Conservation (phyloP, 2,329 filamentous ascomycete genomes). For the Pestalotiopsis sp. region DNA sequence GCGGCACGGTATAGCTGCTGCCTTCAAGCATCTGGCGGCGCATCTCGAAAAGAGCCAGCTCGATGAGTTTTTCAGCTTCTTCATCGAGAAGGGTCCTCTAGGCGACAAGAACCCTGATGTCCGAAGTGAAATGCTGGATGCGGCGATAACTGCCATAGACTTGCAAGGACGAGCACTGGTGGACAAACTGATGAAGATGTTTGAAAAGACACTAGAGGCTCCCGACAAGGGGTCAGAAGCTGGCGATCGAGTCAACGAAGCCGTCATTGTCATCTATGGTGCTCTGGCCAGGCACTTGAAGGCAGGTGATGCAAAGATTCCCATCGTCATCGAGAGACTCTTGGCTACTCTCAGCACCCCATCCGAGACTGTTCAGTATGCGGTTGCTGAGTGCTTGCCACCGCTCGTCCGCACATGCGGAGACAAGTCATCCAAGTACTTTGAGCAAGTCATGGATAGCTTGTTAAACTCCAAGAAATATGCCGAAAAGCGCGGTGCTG, state of each 20-base stretch:
- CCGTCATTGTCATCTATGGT: slow-evolving; percentile 96
- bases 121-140: slow-evolving; percentile 87
- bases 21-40: slow-evolving; percentile 78
- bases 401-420: slow-evolving; percentile 82
- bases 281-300: slow-evolving; percentile 86
- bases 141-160: slow-evolving; percentile 79
- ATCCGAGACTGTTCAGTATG: slow-evolving; percentile 95
- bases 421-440: slow-evolving; percentile 76
- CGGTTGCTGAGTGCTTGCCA: slow-evolving; percentile 90
- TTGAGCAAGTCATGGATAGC: slow-evolving; percentile 77
- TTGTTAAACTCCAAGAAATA: slow-evolving; percentile 89
- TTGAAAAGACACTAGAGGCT: slow-evolving; percentile 83
- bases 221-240: slow-evolving; percentile 80
- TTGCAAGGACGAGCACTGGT: slow-evolving; percentile 79
- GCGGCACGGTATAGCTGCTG: slow-evolving; percentile 83
- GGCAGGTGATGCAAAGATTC: slow-evolving; percentile 81
- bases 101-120: slow-evolving; percentile 78
- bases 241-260: slow-evolving; percentile 90
- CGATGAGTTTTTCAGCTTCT: slow-evolving; percentile 77
- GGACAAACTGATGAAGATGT: slow-evolving; percentile 87
- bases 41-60: slow-evolving; percentile 69
- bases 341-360: slow-evolving; percentile 88
- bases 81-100: slow-evolving; percentile 85
- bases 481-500: slow-evolving; percentile 87
- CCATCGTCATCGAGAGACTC: slow-evolving; percentile 82